Evolutionary conservation across 768 basidiomycete species (phyloP), one percentile per base, ranked within the genome.

Genomic region (Paxillus ammoniavirescens): DNA sequence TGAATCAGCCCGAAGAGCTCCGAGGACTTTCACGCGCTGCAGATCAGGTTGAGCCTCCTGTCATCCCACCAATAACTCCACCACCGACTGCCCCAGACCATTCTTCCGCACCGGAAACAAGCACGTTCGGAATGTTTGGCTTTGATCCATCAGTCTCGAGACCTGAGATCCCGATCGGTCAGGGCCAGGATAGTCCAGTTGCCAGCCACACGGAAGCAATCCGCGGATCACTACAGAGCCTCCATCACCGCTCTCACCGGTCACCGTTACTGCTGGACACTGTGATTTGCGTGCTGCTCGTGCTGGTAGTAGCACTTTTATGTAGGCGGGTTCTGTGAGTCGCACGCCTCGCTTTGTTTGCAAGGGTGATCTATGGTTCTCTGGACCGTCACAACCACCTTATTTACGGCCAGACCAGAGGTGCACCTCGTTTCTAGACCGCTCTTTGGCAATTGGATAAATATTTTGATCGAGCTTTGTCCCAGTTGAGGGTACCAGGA

Each of bases 181-280:
- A 44, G 37, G 57, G 54, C 35, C 54, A 36, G 46, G 59, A 64
- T 35, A 52, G 56, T 10, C 18, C 53, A 12, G 42, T 45, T n/a
- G 2, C 44, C 26, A 53, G 28, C 48, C 54, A 7, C 31, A n/a
- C 47, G 35, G 66, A 56, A 42, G 18, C 59, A 49, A 50, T 49
- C 59, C 59, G 55, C 56, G 65, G 58, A 53, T 60, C 59, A 56
- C 18, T 47, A 23, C 50, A 51, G 15, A 8, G 53, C 40, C 26
- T 47, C 35, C 64, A 45, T 26, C 61, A 47, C 59, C 63, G 59
- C 53, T 61, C 59, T 37, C 61, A 57, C 46, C 67, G 68, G 43
- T 82, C 87, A 21, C 87, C 87, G 21, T 64, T 89, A 23, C 68
- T 89, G 21, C 73, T 92, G 31, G 90, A 91, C 67, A 82, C 82